Base-by-base conservation (phyloP, 1,139 yeast genomes). In the Hansenula sp. region DNA sequence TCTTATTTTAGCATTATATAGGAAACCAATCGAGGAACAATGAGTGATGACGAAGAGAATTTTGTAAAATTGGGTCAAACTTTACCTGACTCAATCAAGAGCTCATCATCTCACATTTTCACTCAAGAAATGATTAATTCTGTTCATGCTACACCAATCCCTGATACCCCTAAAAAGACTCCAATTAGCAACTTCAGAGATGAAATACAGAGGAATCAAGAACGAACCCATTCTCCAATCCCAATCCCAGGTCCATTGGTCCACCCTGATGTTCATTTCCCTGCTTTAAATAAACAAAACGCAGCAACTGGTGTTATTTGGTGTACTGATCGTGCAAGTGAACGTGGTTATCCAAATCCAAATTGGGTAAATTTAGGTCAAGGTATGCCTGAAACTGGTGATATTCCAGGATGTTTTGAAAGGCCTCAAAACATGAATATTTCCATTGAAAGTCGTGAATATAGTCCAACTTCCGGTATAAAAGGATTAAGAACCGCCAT, bases 301-400 rank as follows among this genome's bases (percentile, higher is more conserved):
- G 76, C 82, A 13, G 78, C 84, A 10, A 81, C 87, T 1, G 87
- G 87, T 46, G 87, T 81, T 17, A 74, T 80, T 48, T 81, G 86
- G 86, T 79, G 79, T 41, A 81, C 86, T 1, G 86, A 81, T 58
- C 68, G 84, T 53, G 87, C 87, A 28, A 63, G 68, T 38, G 84
- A 77, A 47, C 76, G 79, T 58, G 87, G 87, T 0, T 81, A 69
- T 58, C 79, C 76, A 47, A 70, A 67, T 42, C 62, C 62, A 33
- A 66, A 68, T 29, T 81, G 86, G 86, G 79, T 83, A 38, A 81
- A 81, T 60, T 67, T 81, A 59, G 87, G 87, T 33, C 87, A 81
- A 58, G 87, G 87, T 41, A 83, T 84, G 44, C 86, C 87, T 2
- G 86, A 81, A 57, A 84, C 79, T 43, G 85, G 85, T 19, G 81